These are phyloP conservation scores for Lachnellula arida DNA, from an alignment of 2,329 filamentous ascomycete genomes.

Conservation along the genomic window DNA sequence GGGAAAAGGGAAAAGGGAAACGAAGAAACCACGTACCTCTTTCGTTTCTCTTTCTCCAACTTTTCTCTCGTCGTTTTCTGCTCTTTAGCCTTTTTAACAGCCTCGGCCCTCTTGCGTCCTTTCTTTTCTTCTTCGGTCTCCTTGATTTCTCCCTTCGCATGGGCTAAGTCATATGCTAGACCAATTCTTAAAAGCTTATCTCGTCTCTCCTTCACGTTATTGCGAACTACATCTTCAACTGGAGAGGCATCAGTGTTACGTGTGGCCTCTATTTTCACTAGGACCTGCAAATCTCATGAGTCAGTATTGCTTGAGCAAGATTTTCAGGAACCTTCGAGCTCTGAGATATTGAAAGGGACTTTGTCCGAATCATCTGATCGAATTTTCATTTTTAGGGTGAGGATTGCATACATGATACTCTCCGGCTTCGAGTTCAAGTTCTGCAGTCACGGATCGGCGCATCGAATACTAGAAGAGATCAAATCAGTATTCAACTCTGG, in stretches of 20 bases:
- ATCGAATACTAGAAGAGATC: slow-evolving; percentile 40
- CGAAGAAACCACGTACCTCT: not conserved
- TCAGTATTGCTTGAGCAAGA: too few relatives aligned
- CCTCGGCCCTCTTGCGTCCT: slow-evolving; percentile 42
- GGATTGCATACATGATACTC: slow-evolving; percentile 44
- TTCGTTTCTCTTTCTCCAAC: slow-evolving; percentile 26
- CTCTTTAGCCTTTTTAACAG: slow-evolving; percentile 36
- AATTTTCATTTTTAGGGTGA: too few relatives aligned
- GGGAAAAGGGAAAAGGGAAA: too few relatives aligned
- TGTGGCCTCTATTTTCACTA: slow-evolving; percentile 49
- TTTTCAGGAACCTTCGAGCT: too few relatives aligned
- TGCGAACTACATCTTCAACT: slow-evolving; percentile 41
- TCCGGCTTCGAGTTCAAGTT: slow-evolving; percentile 52
- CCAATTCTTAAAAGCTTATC: slow-evolving; percentile 58
- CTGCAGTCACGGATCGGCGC: slow-evolving; percentile 53
- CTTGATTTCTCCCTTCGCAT: slow-evolving; percentile 50
- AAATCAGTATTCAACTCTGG: not conserved
- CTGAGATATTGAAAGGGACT: too few relatives aligned
- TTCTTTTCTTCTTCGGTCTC: slow-evolving; percentile 44
- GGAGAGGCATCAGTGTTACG: slow-evolving; percentile 39
- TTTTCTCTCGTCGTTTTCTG: slow-evolving; percentile 34
- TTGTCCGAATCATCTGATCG: too few relatives aligned
- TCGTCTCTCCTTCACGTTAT: slow-evolving; percentile 32
- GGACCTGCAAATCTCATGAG: slow-evolving; percentile 13
- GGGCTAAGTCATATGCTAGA: slow-evolving; percentile 55